A percentile compares a stretch with the other conserved stretches of the same genome.
phyloP scores from a whole-genome alignment of 495 filamentous ascomycete genomes.

The Penicillium pancosmium region DNA sequence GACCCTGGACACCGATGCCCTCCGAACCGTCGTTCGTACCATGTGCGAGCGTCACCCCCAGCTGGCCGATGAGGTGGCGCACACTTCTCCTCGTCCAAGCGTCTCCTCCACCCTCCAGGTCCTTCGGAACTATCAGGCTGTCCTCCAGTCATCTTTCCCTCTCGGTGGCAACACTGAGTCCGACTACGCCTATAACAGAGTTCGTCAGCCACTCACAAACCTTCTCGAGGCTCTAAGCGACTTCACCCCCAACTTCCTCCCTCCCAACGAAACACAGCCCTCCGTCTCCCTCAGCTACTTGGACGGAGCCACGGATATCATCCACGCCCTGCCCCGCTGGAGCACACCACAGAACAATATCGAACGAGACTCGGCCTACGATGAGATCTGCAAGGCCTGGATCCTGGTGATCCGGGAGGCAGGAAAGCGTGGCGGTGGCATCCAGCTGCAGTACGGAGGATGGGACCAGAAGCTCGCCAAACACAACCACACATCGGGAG shows the following conservation, averaged over 20 bases:
- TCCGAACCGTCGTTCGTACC: slow-evolving; percentile 79
- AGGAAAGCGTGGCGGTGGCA: slow-evolving; percentile 86
- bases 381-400: slow-evolving; percentile 94
- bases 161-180: slow-evolving; percentile 79
- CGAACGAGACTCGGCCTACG: slow-evolving; percentile 91
- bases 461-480: slow-evolving; percentile 90
- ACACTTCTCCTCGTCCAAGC: slow-evolving; percentile 80
- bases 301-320: slow-evolving; percentile 84
- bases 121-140: slow-evolving; percentile 76
- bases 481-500: slow-evolving; percentile 85
- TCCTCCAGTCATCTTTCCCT: slow-evolving; percentile 79
- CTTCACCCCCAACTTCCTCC: slow-evolving; percentile 93
- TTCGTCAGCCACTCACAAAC: slow-evolving; percentile 75
- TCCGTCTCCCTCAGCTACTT: slow-evolving; percentile 80
- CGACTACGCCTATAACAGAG: slow-evolving; percentile 94
- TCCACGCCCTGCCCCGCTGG: slow-evolving; percentile 88
- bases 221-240: slow-evolving; percentile 89
- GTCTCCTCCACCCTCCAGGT: slow-evolving; percentile 78
- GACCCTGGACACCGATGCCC: slow-evolving; percentile 80
- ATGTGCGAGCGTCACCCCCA: slow-evolving; percentile 89
- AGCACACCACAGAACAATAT: slow-evolving; percentile 81
- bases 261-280: slow-evolving; percentile 82
- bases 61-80: slow-evolving; percentile 74
- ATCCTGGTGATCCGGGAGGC: slow-evolving; percentile 89
- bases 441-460: slow-evolving; percentile 84